Evolutionary conservation across 768 basidiomycete genomes (phyloP).

Genomic region (Mycena galericulata): DNA sequence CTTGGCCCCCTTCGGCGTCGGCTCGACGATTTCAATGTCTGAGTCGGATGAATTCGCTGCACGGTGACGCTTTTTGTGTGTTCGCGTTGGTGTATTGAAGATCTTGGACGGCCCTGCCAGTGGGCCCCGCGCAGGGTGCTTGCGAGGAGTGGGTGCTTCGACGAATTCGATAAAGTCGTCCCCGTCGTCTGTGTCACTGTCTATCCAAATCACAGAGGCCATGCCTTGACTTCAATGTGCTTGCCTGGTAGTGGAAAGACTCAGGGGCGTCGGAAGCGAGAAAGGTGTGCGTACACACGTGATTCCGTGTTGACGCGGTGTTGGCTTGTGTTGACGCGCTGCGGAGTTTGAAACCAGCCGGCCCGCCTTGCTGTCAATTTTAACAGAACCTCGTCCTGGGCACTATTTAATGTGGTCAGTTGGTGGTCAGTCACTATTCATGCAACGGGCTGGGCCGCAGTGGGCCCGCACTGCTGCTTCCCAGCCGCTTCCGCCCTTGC

Average conservation of each 20-base stretch:
- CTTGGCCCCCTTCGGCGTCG: neutral
- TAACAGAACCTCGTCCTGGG: no score
- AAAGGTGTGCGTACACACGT: neutral
- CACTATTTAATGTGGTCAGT: no score
- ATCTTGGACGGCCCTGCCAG: constrained; percentile 20
- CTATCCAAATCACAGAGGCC: constrained; percentile 25
- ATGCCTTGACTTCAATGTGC: neutral
- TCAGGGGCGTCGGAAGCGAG: neutral
- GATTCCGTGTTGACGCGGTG: no score
- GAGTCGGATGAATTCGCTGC: neutral
- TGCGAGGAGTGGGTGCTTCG: constrained; percentile 18
- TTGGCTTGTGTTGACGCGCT: no score
- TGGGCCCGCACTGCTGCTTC: no score
- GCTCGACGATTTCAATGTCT: constrained; percentile 12
- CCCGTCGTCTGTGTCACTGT: constrained; percentile 19
- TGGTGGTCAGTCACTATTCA: no score
- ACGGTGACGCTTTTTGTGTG: constrained; percentile 12
- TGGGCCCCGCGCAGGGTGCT: neutral
- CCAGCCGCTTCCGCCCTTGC: no score
- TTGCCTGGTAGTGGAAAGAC: neutral
- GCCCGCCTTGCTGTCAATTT: no score
- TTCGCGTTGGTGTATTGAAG: neutral
- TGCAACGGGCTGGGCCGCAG: no score
- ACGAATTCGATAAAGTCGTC: constrained; percentile 27
- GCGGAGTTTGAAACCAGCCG: no score